phyloP scores from a whole-genome alignment of 108 stramenopile genomes.

The Fragilaria crotonensis region DNA sequence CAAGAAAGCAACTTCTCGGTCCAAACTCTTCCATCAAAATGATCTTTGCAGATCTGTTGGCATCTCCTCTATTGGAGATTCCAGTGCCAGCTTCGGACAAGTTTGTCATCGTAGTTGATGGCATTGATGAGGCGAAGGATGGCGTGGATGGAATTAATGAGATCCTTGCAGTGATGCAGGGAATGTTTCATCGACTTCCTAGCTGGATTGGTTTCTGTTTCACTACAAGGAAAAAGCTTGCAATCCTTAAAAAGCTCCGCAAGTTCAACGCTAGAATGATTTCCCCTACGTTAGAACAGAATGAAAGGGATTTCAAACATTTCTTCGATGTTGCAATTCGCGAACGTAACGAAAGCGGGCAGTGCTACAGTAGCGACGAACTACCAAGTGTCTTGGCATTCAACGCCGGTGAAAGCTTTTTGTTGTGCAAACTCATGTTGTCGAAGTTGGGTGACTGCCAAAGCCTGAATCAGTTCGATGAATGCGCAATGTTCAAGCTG shows the following conservation, averaged over 20 bases:
- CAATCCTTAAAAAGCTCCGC: neutral
- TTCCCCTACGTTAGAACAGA: neutral
- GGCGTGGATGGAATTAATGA: neutral
- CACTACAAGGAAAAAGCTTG: neutral
- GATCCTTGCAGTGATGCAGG: neutral
- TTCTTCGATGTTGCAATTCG: neutral
- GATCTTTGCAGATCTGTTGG: neutral
- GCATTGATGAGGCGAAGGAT: neutral
- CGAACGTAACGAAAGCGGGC: neutral
- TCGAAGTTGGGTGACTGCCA: neutral
- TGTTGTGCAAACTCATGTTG: neutral
- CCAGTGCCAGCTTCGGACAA: neutral
- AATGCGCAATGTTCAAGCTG: neutral
- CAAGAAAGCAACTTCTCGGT: neutral
- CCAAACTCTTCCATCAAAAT: neutral
- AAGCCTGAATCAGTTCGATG: neutral
- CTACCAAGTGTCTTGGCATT: neutral
- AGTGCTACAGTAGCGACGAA: neutral
- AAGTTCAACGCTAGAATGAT: neutral
- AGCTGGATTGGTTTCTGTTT: neutral
- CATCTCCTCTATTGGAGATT: neutral
- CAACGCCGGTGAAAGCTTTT: neutral
- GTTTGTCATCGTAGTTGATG: constrained; percentile 3
- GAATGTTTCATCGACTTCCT: neutral
- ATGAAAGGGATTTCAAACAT: neutral